Percentiles rank a stretch among this genome's conserved stretches.
Conservation (phyloP, 176 grass and related monocot genomes). For the Cenchrus fungigraminus region DNA sequence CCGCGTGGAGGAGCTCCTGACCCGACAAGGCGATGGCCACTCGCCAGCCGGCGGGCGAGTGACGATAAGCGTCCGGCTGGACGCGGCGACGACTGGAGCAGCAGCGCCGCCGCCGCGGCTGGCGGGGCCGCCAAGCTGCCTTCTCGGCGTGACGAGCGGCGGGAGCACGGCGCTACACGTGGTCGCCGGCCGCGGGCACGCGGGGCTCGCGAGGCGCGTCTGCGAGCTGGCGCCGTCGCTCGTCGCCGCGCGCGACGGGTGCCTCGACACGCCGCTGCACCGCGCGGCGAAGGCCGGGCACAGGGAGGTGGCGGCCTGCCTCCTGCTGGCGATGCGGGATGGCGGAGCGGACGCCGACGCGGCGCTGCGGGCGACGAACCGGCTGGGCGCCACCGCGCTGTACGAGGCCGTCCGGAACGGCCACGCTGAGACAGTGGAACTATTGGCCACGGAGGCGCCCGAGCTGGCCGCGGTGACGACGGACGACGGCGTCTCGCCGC, state of each 20-base stretch:
- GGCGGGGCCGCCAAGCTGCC: not conserved
- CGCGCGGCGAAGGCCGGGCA: slow-evolving; percentile 34
- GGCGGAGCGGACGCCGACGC: not conserved
- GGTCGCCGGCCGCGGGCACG: slow-evolving; percentile 41
- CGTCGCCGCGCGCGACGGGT: not conserved
- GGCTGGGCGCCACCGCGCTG: slow-evolving; percentile 43
- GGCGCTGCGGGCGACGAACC: slow-evolving; percentile 25
- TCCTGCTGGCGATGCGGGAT: not conserved
- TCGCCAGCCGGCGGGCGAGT: not conserved
- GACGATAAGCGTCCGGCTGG: not conserved
- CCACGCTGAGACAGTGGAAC: not conserved
- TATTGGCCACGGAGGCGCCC: not conserved
- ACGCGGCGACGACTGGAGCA: not conserved
- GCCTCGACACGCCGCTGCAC: slow-evolving; percentile 52
- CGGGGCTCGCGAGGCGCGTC: not conserved
- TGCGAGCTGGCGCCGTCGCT: slow-evolving; percentile 12
- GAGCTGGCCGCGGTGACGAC: not conserved
- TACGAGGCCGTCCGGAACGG: slow-evolving; percentile 36
- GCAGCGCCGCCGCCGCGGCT: not conserved
- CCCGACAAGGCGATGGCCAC: not conserved
- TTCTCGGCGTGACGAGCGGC: not conserved
- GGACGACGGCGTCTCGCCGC: slow-evolving; percentile 19
- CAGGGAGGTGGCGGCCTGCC: not conserved
- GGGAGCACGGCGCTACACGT: slow-evolving; percentile 49
- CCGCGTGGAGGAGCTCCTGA: not conserved